Evolutionary conservation across 2,329 filamentous ascomycete genomes (phyloP).

Genomic region (Penicillium sp.): DNA sequence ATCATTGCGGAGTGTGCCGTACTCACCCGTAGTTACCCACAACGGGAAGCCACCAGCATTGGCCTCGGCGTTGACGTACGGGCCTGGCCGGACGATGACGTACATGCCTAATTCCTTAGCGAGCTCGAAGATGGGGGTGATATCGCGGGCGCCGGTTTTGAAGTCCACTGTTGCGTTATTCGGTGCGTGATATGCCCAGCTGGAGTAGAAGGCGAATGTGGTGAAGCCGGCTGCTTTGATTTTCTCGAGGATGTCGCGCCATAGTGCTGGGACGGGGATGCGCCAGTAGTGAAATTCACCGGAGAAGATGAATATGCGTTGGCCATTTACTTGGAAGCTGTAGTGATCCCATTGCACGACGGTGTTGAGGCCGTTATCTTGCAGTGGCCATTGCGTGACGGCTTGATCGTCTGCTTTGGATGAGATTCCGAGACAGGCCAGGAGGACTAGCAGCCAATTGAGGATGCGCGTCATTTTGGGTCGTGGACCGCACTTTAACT

Average conservation of each 20-base stretch:
- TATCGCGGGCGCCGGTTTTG: constrained; percentile 52
- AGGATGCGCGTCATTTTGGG: constrained; percentile 9
- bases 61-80: constrained; percentile 63
- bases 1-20: constrained; percentile 34
- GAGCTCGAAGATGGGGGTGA: constrained; percentile 52
- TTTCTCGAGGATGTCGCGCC: constrained; percentile 52
- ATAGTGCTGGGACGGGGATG: constrained; percentile 50
- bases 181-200: constrained; percentile 51
- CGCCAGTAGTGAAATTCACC: constrained; percentile 56
- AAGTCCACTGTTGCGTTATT: constrained; percentile 50
- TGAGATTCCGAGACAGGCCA: constrained; percentile 11
- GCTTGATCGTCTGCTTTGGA: constrained; percentile 5
- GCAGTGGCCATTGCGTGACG: constrained; percentile 44
- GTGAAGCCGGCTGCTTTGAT: constrained; percentile 53
- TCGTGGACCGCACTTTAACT: background rate
- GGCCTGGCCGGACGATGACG: constrained; percentile 56
- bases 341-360: constrained; percentile 54
- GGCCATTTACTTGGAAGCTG: constrained; percentile 52
- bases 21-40: constrained; percentile 59
- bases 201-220: constrained; percentile 48
- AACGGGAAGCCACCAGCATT: constrained; percentile 61
- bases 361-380: constrained; percentile 48
- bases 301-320: constrained; percentile 52
- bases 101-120: constrained; percentile 56
- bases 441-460: constrained; percentile 7